phyloP scores from a whole-genome alignment of 441 rosid species.

The Erodium trifolium region DNA sequence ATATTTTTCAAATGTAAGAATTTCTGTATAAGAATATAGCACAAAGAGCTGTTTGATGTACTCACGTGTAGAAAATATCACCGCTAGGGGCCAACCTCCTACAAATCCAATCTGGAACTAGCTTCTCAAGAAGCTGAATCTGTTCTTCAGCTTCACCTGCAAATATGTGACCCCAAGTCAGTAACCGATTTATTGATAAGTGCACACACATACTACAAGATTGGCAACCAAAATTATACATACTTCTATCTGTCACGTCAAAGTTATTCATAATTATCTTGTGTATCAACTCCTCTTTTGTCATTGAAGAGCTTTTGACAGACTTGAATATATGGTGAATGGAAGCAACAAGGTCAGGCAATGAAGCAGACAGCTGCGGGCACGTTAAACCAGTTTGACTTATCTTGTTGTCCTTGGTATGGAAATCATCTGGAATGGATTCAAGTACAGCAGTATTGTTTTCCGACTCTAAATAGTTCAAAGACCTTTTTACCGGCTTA shows the following conservation, averaged over 20 bases:
- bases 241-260: constrained; percentile 33
- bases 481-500: constrained; percentile 39
- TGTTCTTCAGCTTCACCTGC: constrained; percentile 47
- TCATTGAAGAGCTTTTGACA: constrained; percentile 25
- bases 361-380: constrained; percentile 7
- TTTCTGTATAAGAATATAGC: too few species aligned
- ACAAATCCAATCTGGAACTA: constrained; percentile 44
- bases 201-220: too few species aligned
- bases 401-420: too few species aligned
- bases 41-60: not conserved
- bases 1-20: too few species aligned
- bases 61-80: constrained; percentile 35
- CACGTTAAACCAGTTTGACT: too few species aligned
- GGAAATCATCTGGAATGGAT: too few species aligned
- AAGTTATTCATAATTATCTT: constrained; percentile 36
- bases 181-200: too few species aligned
- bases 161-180: not conserved
- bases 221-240: not conserved
- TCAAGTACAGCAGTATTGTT: constrained; percentile 11
- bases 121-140: constrained; percentile 39
- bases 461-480: constrained; percentile 31
- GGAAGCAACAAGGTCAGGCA: constrained; percentile 32
- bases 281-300: constrained; percentile 49
- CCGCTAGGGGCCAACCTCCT: constrained; percentile 29
- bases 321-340: constrained; percentile 28